Conservation (phyloP, 495 filamentous ascomycete genomes). For the Talaromyces adpressus region DNA sequence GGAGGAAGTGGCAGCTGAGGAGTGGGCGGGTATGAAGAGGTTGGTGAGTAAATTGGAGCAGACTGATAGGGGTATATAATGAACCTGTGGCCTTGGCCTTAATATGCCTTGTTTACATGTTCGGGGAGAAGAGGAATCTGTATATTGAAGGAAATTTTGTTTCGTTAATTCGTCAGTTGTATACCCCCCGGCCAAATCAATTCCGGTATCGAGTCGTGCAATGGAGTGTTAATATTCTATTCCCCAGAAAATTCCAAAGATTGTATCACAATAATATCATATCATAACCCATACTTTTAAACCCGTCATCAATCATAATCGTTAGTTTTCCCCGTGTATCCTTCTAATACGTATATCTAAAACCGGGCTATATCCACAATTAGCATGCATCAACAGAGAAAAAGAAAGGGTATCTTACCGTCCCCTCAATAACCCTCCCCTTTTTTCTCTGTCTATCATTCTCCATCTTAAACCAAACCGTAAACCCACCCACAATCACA, state of each 20-base stretch:
- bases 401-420: conserved; percentile 23
- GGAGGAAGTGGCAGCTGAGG: conserved; percentile 73
- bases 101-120: no score
- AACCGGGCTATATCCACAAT: conserved; percentile 22
- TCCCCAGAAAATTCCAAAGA: background rate
- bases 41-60: conserved; percentile 62
- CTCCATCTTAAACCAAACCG: conserved; percentile 52
- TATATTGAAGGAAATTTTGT: background rate
- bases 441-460: conserved; percentile 47
- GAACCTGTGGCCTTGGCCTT: no score
- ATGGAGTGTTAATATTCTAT: background rate
- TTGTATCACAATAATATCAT: background rate
- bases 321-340: background rate
- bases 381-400: background rate
- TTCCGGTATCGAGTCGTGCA: background rate
- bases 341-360: conserved; percentile 44
- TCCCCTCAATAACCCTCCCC: conserved; percentile 45
- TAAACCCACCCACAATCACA: conserved; percentile 50
- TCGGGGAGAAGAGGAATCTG: background rate
- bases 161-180: conserved; percentile 2
- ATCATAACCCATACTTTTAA: background rate
- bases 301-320: background rate
- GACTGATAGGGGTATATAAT: conserved; percentile 33
- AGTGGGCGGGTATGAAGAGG: conserved; percentile 88
- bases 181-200: background rate